phyloP scores from a whole-genome alignment of 2,329 filamentous ascomycete species.

The Fusarium oxysporum region DNA sequence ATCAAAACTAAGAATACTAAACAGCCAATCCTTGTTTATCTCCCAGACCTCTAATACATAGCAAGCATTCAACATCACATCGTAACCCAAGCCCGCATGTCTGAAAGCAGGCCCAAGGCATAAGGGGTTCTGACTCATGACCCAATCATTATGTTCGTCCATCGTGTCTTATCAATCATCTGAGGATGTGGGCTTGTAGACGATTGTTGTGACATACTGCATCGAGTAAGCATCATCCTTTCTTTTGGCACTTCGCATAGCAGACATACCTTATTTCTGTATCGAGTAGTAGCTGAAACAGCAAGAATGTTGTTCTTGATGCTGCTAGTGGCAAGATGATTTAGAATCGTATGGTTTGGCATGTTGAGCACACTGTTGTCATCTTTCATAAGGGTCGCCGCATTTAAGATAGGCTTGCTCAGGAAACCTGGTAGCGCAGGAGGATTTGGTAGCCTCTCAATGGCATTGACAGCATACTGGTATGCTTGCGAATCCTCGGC shows the following conservation, averaged over 20 bases:
- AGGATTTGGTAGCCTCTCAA: constrained; percentile 83
- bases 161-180: constrained; percentile 56
- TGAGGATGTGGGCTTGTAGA: constrained; percentile 89
- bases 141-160: background rate
- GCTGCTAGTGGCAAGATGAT: constrained; percentile 96
- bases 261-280: constrained; percentile 84
- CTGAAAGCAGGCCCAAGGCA: constrained; percentile 7
- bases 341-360: constrained; percentile 96
- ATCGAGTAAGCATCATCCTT: constrained; percentile 20
- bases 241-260: background rate
- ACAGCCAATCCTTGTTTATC: background rate
- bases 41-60: constrained; percentile 4
- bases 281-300: constrained; percentile 96
- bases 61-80: constrained; percentile 23
- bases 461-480: constrained; percentile 78
- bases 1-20: background rate
- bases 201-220: constrained; percentile 96
- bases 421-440: constrained; percentile 91
- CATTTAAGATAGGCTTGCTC: constrained; percentile 94
- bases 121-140: background rate
- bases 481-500: constrained; percentile 82
- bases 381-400: constrained; percentile 91
- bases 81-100: constrained; percentile 5
- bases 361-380: constrained; percentile 97
- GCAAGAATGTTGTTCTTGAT: constrained; percentile 97